Percentiles rank a stretch among this genome's conserved stretches.
Conservation (phyloP, 495 filamentous ascomycete species). For the Podospora conica region DNA sequence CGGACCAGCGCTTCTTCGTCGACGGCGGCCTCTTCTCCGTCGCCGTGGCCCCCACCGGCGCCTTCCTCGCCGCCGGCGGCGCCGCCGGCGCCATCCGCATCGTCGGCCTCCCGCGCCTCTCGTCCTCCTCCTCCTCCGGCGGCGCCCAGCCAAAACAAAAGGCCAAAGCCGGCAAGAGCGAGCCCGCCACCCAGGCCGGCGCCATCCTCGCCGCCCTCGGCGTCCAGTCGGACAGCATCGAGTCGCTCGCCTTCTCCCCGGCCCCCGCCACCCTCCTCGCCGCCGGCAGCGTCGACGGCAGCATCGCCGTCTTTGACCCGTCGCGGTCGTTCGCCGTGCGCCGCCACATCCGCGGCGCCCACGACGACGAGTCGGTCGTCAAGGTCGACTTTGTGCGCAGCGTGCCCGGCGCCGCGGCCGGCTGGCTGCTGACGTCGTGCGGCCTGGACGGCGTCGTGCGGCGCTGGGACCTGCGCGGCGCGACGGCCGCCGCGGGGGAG, state of each 20-base stretch:
- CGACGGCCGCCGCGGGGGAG: conserved; percentile 48
- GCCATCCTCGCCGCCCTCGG: conserved; percentile 65
- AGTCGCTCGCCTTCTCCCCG: conserved; percentile 76
- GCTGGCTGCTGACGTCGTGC: conserved; percentile 69
- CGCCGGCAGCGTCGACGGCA: conserved; percentile 84
- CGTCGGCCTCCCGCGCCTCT: conserved; percentile 72
- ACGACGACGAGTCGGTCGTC: conserved; percentile 78
- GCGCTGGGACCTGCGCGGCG: conserved; percentile 80
- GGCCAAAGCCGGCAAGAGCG: conserved; percentile 21
- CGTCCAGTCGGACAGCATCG: conserved; percentile 63
- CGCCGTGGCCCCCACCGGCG: conserved; percentile 68
- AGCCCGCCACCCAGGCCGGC: conserved; percentile 58
- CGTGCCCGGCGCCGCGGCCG: conserved; percentile 14
- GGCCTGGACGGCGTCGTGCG: conserved; percentile 84
- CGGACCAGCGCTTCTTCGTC: conserved; percentile 84
- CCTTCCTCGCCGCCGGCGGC: conserved; percentile 79
- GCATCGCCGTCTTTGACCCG: conserved; percentile 81
- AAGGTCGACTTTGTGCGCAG: conserved; percentile 79
- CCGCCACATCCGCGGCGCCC: conserved; percentile 69
- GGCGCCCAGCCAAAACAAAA: conserved; percentile 21
- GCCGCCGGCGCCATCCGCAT: conserved; percentile 77
- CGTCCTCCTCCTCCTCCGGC: too few relatives aligned
- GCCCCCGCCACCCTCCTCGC: conserved; percentile 64
- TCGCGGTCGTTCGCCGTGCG: conserved; percentile 76
- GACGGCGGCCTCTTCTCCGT: conserved; percentile 88